Percentiles rank a stretch among this genome's conserved stretches.
Evolutionary conservation across 164 flowering plant species (phyloP).

Genomic region (Vitis rotundifolia): DNA sequence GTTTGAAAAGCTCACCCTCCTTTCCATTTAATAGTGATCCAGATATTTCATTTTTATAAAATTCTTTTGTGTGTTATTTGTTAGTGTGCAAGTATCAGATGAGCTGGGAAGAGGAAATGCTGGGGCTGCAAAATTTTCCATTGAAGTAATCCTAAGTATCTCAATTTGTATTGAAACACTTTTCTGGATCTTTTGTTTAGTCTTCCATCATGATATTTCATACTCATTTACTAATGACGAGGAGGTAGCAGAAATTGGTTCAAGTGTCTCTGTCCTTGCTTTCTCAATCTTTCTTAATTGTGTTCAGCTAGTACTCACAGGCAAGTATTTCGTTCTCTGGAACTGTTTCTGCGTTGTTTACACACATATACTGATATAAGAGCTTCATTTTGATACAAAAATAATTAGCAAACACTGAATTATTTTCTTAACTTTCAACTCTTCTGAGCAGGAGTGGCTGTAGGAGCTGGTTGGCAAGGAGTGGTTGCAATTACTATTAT

Average conservation of each 20-base stretch:
- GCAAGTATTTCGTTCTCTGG: conserved; percentile 1
- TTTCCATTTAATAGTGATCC: no score
- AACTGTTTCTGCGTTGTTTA: no score
- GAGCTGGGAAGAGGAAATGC: conserved; percentile 36
- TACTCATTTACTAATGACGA: conserved; percentile 19
- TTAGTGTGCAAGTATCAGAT: conserved; percentile 34
- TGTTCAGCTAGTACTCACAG: conserved; percentile 31
- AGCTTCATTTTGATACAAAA: no score
- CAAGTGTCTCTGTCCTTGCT: conserved; percentile 28
- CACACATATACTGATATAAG: no score
- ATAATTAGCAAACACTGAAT: background rate
- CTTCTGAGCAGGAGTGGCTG: background rate
- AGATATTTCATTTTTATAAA: background rate
- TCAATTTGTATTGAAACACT: conserved; percentile 18
- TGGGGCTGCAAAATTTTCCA: conserved; percentile 26
- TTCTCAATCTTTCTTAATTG: conserved; percentile 29
- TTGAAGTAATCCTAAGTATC: conserved; percentile 9
- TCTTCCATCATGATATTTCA: conserved; percentile 16
- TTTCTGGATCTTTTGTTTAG: conserved; percentile 20
- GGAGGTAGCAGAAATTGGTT: conserved; percentile 20
- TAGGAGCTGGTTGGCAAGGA: background rate
- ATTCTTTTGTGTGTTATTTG: background rate
- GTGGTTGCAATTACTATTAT: background rate
- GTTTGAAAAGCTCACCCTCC: no score
- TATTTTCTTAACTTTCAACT: no score